Evolutionary conservation across 495 filamentous ascomycete genomes (phyloP).

Genomic region (Penicillium samsonianum): DNA sequence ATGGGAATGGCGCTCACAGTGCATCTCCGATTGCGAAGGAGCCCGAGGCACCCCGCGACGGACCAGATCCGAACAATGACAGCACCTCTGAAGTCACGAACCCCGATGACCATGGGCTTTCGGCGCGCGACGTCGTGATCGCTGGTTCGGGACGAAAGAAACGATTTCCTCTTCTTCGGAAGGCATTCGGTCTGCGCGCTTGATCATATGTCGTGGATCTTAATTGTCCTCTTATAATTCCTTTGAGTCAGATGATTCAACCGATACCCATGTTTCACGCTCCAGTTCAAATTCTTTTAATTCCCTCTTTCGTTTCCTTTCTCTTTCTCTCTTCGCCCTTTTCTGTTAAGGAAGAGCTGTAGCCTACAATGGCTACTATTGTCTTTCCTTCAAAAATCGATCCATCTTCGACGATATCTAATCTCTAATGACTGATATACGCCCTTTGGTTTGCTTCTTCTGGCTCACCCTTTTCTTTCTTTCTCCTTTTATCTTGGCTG

Average conservation of each 20-base stretch:
- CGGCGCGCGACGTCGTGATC: conserved; percentile 40
- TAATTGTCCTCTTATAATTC: neutral
- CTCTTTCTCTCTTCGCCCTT: conserved; percentile 15
- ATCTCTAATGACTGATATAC: conserved; percentile 34
- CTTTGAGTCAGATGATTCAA: neutral
- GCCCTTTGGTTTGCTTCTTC: neutral
- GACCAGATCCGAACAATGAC: conserved; percentile 23
- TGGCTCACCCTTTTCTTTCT: conserved; percentile 2
- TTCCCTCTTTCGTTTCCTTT: conserved; percentile 13
- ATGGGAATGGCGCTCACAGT: conserved; percentile 11
- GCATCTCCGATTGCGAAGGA: conserved; percentile 18
- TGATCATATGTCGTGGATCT: conserved; percentile 21
- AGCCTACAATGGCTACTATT: neutral
- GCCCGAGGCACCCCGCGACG: conserved; percentile 20
- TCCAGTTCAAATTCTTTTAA: conserved; percentile 14
- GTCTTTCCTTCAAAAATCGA: conserved; percentile 3
- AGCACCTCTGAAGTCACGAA: conserved; percentile 24
- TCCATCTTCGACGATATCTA: conserved; percentile 26
- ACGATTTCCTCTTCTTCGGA: conserved; percentile 50
- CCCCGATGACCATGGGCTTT: conserved; percentile 15
- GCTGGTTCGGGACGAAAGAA: conserved; percentile 49
- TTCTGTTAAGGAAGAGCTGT: neutral
- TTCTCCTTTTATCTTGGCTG: conserved; percentile 6
- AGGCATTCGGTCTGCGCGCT: conserved; percentile 48
- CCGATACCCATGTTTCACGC: conserved; percentile 1